Evolutionary conservation across 2,329 filamentous ascomycete genomes (phyloP), one percentile per base, ranked within the genome.

Genomic region (Ophiostoma angusticollis): DNA sequence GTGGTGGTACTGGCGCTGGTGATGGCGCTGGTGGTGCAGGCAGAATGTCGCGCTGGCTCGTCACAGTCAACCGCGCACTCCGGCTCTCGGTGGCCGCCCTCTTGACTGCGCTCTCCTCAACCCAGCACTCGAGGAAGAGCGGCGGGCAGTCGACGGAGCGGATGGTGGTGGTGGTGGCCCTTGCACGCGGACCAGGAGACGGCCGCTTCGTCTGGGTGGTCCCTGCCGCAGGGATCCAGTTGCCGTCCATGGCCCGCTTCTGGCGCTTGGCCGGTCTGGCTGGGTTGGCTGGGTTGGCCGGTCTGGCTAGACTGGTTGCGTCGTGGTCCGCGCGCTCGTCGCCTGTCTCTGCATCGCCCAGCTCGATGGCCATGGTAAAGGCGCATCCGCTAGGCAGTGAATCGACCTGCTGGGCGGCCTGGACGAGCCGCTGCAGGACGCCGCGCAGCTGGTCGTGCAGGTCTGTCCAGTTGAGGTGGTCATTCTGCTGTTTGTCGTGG

Each of bases 341-440:
- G 4, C 19, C 13, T n/a, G n/a, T n/a, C 13, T 36, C 24, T n/a
- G 18, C 29, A 6, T 36, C 35, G 9, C 28, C 72, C 46, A 87
- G 55, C 57, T 89, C 83, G 29, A 89, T 69, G 0, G 78, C 79
- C n/a, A 89, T 57, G 0, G 80, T 84, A 55, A 83, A 89, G 0
- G 79, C 81, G 55, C 80, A 85, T 2, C 70, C 70, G 2, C 65
- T 58, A 0, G 81, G 80, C 17, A 86, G 54, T 0, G 66, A 57
- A 0, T 57, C 60, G 45, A 84, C 63, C 40, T 62, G 67, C 44
- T 75, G 67, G 8, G 67, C 73, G 3, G 72, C 68, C 42, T 74
- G 70, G 0, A 74, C 69, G 12, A 89, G 60, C 33, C 72, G 70
- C 39, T 70, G 62, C 48, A 89, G 61, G 0, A 75, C 75, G 2